Evolutionary conservation across 2,329 filamentous ascomycete species (phyloP).

Genomic region (Penicillium sp.): DNA sequence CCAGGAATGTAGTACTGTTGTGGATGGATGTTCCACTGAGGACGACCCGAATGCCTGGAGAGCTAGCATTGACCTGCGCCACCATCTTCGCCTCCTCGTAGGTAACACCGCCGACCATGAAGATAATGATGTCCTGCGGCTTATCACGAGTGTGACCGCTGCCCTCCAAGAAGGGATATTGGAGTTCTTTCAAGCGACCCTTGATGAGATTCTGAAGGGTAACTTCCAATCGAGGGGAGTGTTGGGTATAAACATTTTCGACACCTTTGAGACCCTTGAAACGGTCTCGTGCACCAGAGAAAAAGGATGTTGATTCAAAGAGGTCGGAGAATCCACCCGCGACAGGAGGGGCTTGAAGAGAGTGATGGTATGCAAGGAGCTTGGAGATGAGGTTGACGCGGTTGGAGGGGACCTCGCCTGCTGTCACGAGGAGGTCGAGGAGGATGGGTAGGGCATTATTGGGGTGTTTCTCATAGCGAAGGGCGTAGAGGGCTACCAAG

Average conservation of each 20-base stretch:
- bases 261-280: conserved; percentile 96
- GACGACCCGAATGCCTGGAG: conserved; percentile 84
- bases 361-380: conserved; percentile 81
- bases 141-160: conserved; percentile 87
- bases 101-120: conserved; percentile 89
- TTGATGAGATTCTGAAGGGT: conserved; percentile 94
- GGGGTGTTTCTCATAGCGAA: conserved; percentile 86
- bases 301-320: conserved; percentile 88
- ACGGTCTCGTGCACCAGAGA: conserved; percentile 80
- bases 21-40: conserved; percentile 85
- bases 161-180: conserved; percentile 92
- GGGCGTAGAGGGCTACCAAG: conserved; percentile 88
- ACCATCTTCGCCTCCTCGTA: conserved; percentile 98
- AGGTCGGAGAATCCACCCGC: conserved; percentile 82
- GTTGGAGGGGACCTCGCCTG: conserved; percentile 75
- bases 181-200: conserved; percentile 78
- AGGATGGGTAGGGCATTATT: conserved; percentile 82
- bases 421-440: conserved; percentile 80
- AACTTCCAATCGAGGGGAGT: conserved; percentile 82
- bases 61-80: conserved; percentile 88
- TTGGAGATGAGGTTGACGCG: conserved; percentile 79
- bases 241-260: conserved; percentile 98
- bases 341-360: conserved; percentile 75
- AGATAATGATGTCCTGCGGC: conserved; percentile 93
- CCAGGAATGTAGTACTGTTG: conserved; percentile 83